Percentiles rank a stretch among this genome's conserved stretches.
These are phyloP conservation scores for Solanum aculeatissimum DNA, from an alignment of 305 asterid species.

Conservation along the genomic window DNA sequence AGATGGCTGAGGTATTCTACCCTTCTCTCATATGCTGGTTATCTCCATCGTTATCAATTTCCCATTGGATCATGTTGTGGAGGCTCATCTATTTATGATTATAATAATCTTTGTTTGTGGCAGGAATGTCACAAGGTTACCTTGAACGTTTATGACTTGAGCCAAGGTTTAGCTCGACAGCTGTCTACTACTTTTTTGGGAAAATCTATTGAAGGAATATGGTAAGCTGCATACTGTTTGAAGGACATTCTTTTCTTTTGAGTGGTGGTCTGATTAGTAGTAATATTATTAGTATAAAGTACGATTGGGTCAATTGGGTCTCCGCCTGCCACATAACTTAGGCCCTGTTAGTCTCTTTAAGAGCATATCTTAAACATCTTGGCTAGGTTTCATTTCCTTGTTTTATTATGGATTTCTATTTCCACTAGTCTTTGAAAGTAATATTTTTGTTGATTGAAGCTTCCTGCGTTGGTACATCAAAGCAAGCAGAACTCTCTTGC, in stretches of 20 bases:
- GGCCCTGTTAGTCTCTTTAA: not conserved
- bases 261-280: not conserved
- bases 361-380: not conserved
- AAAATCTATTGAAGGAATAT: slow-evolving; percentile 83
- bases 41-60: not conserved
- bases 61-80: not conserved
- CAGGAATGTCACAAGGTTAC: slow-evolving; percentile 78
- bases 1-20: slow-evolving; percentile 62
- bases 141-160: slow-evolving; percentile 79
- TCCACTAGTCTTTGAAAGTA: not conserved
- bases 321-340: not conserved
- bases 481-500: not conserved
- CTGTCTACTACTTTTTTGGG: slow-evolving; percentile 75
- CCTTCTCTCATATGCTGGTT: not conserved
- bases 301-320: not conserved
- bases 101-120: slow-evolving; percentile 2
- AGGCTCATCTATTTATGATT: not conserved
- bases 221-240: slow-evolving; percentile 28
- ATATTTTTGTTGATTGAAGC: not conserved
- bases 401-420: not conserved
- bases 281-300: not conserved
- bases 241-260: not conserved
- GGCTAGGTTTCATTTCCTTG: not conserved
- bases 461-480: not conserved
- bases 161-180: slow-evolving; percentile 93